A percentile compares a stretch with the other conserved stretches of the same genome.
These are phyloP conservation scores for Ceratobasidium sp. DNA, from an alignment of 1,284 basidiomycete species.

Conservation along the genomic window DNA sequence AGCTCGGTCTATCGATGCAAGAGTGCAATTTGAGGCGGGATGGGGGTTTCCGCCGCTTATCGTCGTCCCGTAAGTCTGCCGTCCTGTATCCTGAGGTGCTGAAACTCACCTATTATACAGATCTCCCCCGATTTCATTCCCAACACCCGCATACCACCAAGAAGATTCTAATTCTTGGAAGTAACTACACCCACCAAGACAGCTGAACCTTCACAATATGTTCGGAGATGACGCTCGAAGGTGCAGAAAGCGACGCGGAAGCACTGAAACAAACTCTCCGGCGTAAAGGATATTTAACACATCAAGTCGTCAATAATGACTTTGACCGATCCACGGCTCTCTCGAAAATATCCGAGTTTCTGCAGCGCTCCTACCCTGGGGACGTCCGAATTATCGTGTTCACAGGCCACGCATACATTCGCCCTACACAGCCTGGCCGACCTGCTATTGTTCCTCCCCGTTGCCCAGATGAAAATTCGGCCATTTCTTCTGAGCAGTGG, in stretches of 20 bases:
- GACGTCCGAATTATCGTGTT: constrained; percentile 28
- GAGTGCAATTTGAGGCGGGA: neutral
- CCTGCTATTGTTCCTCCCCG: constrained; percentile 4
- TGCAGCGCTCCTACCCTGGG: neutral
- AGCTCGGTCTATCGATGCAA: neutral
- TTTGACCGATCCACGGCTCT: neutral
- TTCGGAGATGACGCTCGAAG: neutral
- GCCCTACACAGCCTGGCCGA: neutral
- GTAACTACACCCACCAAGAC: neutral
- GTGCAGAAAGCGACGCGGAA: neutral
- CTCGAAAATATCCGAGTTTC: neutral
- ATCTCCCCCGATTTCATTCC: neutral
- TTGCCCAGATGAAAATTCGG: neutral
- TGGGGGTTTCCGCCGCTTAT: neutral
- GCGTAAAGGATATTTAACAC: neutral
- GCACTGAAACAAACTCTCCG: constrained; percentile 3
- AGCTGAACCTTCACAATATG: neutral
- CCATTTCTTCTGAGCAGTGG: neutral
- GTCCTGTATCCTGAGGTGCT: neutral
- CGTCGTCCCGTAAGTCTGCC: neutral
- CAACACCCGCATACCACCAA: neutral
- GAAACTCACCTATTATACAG: neutral
- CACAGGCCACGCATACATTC: constrained; percentile 9
- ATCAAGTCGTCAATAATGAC: neutral
- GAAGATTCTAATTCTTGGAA: constrained; percentile 27